These are phyloP conservation scores for Globisporangium parvum DNA, from an alignment of 352 stramenopile species.

Conservation along the genomic window DNA sequence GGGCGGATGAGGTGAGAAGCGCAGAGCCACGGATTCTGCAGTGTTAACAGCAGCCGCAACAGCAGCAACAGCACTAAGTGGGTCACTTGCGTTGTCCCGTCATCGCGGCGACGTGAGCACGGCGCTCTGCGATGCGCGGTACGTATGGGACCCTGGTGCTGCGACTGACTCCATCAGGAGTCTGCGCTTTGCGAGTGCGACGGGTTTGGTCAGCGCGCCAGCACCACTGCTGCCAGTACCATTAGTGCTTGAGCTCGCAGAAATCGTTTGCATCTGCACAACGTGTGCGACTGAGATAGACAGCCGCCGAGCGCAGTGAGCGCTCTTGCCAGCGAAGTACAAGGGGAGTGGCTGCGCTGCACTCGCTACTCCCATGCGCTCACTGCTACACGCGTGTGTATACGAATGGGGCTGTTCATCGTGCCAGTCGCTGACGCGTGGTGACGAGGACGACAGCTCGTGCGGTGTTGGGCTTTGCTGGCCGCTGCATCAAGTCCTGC, in stretches of 20 bases:
- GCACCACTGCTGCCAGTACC: not conserved
- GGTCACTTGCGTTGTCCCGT: slow-evolving; percentile 15
- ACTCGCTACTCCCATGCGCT: not conserved
- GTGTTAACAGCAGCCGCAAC: not conserved
- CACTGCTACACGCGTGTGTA: not conserved
- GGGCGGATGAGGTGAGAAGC: too few relatives aligned
- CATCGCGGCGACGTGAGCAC: slow-evolving; percentile 11
- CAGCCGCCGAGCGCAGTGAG: slow-evolving; percentile 10
- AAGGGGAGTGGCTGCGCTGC: slow-evolving; percentile 12
- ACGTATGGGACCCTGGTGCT: not conserved
- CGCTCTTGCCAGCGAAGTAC: slow-evolving; percentile 18
- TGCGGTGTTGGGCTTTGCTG: slow-evolving; percentile 5
- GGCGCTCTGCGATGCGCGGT: slow-evolving; percentile 4
- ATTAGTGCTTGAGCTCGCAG: not conserved
- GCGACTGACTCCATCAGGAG: slow-evolving; percentile 14
- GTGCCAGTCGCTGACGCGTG: slow-evolving; percentile 1
- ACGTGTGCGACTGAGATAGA: slow-evolving; percentile 12
- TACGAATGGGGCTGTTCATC: not conserved
- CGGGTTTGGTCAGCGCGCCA: not conserved
- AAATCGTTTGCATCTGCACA: slow-evolving; percentile 14
- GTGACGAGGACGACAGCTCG: slow-evolving; percentile 3
- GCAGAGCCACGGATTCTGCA: not conserved
- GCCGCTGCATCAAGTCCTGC: slow-evolving; percentile 4
- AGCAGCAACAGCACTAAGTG: not conserved
- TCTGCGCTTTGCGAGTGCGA: slow-evolving; percentile 9